These are phyloP conservation scores for Helotiales sp. DNA, from an alignment of 2,329 filamentous ascomycete species.

Conservation along the genomic window DNA sequence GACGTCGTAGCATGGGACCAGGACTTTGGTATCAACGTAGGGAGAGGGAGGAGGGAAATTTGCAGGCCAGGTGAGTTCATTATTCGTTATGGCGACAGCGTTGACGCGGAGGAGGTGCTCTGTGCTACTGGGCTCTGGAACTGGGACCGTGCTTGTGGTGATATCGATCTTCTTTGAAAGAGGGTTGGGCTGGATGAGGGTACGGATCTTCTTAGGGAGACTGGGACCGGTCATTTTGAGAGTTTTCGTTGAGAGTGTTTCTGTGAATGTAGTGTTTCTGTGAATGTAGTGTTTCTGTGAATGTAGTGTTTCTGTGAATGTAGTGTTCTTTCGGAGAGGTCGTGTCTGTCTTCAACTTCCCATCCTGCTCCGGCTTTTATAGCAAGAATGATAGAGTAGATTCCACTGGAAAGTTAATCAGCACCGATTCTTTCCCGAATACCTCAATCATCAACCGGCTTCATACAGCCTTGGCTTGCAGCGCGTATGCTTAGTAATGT, in stretches of 20 bases:
- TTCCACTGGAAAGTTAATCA: no score
- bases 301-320: no score
- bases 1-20: constrained; percentile 44
- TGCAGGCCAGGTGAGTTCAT: constrained; percentile 45
- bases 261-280: no score
- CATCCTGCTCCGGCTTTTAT: no score
- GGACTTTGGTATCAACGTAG: constrained; percentile 19
- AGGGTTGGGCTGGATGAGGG: constrained; percentile 7
- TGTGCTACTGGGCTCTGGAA: neutral
- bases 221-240: neutral
- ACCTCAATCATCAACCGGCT: no score
- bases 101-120: constrained; percentile 40
- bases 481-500: no score
- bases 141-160: neutral
- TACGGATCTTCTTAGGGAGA: constrained; percentile 3
- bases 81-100: constrained; percentile 41
- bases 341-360: no score
- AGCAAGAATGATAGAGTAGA: no score
- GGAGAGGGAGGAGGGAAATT: constrained; percentile 28
- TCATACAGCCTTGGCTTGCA: no score
- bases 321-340: no score
- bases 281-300: no score
- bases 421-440: no score
- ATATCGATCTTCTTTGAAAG: constrained; percentile 2
- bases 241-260: neutral